phyloP scores from a whole-genome alignment of 2,329 filamentous ascomycete genomes.

The Fonsecaea nubica region DNA sequence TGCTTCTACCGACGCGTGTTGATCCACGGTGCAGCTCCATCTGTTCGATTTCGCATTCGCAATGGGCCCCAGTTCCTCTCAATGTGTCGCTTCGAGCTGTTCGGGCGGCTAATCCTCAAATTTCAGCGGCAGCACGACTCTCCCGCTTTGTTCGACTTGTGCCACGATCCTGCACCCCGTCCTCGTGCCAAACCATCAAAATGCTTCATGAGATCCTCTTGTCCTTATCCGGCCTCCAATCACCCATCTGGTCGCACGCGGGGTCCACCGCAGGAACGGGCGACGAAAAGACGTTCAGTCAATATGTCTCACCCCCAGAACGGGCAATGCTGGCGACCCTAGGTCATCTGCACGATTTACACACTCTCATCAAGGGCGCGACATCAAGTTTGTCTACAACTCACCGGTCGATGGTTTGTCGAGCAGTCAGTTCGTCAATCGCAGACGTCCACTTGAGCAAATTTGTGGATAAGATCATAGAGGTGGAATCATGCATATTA shows the following conservation, averaged over 20 bases:
- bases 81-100: conserved; percentile 57
- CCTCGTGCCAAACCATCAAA: conserved; percentile 25
- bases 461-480: conserved; percentile 83
- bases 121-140: conserved; percentile 46
- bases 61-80: conserved; percentile 34
- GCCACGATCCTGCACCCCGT: conserved; percentile 27
- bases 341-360: conserved; percentile 77
- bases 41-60: conserved; percentile 10
- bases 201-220: conserved; percentile 99
- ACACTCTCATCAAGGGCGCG: conserved; percentile 73
- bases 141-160: conserved; percentile 22
- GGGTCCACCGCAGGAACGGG: conserved; percentile 50
- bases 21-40: conserved; percentile 17
- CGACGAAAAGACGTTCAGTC: conserved; percentile 58
- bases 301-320: conserved; percentile 73
- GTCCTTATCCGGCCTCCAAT: conserved; percentile 91
- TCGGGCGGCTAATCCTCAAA: conserved; percentile 52
- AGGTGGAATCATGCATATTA: conserved; percentile 81
- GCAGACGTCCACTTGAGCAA: conserved; percentile 74
- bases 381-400: conserved; percentile 70
- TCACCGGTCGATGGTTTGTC: conserved; percentile 82
- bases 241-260: conserved; percentile 70
- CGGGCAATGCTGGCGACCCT: conserved; percentile 79
- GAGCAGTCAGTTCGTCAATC: conserved; percentile 82
- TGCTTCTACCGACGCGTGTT: conserved; percentile 9